These are phyloP conservation scores for Lycium barbarum DNA, from an alignment of 257 asterid species.

Conservation along the genomic window DNA sequence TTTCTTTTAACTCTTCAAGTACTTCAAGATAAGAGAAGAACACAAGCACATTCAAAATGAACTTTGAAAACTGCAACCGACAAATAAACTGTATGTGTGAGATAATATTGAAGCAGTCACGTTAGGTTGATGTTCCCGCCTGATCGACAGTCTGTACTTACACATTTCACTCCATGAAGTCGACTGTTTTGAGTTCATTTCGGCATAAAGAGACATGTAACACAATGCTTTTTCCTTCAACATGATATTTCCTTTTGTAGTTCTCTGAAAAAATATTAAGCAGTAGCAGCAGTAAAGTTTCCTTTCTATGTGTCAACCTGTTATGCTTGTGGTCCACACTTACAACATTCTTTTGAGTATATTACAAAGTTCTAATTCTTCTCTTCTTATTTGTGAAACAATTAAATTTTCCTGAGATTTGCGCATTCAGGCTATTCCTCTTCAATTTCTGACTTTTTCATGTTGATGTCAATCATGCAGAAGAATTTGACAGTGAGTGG, in stretches of 20 bases:
- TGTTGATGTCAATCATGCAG: constrained; percentile 14
- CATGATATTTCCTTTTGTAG: background rate
- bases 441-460: background rate
- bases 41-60: background rate
- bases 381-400: background rate
- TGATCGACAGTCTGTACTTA: background rate
- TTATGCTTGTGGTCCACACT: background rate
- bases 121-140: background rate
- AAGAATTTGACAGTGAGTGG: background rate
- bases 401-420: background rate
- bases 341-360: background rate
- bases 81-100: background rate
- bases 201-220: background rate
- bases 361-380: background rate
- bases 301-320: background rate
- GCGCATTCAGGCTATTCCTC: background rate
- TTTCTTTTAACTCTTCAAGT: too few relatives aligned
- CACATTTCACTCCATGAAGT: background rate
- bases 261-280: background rate
- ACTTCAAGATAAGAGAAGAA: background rate
- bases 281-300: background rate
- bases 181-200: constrained; percentile 5
- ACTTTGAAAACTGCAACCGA: background rate
- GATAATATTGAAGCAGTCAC: background rate
- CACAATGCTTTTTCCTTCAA: background rate